Percentiles rank a stretch among this genome's conserved stretches.
Conservation (phyloP, 257 asterid species). For the Ophiorrhiza pumila region DNA sequence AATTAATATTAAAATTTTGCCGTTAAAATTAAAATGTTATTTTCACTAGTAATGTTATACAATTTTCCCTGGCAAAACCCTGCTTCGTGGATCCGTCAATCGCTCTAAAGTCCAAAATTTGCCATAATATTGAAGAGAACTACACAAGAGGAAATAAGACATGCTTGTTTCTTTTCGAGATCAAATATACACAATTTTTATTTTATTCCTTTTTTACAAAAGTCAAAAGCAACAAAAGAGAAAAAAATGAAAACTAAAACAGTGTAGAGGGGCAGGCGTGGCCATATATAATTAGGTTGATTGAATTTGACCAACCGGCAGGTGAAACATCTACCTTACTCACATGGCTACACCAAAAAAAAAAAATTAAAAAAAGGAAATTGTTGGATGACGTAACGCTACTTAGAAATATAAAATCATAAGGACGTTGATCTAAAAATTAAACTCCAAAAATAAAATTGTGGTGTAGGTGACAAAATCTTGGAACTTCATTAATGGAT, state of each 20-base stretch:
- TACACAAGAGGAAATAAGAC: too few species aligned
- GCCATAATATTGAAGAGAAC: too few species aligned
- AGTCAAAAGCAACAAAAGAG: too few species aligned
- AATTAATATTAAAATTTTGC: too few species aligned
- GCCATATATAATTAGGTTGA: not conserved
- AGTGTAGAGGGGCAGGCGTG: not conserved
- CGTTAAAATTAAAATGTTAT: too few species aligned
- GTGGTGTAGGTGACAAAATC: not conserved
- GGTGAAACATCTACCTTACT: slow-evolving; percentile 3
- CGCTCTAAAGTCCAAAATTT: too few species aligned
- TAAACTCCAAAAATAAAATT: not conserved
- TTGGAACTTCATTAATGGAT: not conserved
- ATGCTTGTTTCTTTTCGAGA: too few species aligned
- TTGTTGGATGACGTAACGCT: not conserved
- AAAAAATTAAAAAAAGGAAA: not conserved
- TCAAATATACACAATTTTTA: too few species aligned
- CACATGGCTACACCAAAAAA: not conserved
- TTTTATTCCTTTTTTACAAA: slow-evolving; percentile 5
- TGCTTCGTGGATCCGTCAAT: too few species aligned
- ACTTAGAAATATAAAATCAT: not conserved
- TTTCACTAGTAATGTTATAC: too few species aligned
- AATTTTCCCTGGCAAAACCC: too few species aligned
- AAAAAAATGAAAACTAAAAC: too few species aligned
- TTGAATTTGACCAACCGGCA: slow-evolving; percentile 2
- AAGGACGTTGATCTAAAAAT: not conserved